phyloP scores from a whole-genome alignment of 495 filamentous ascomycete species.

The Echria macrotheca region DNA sequence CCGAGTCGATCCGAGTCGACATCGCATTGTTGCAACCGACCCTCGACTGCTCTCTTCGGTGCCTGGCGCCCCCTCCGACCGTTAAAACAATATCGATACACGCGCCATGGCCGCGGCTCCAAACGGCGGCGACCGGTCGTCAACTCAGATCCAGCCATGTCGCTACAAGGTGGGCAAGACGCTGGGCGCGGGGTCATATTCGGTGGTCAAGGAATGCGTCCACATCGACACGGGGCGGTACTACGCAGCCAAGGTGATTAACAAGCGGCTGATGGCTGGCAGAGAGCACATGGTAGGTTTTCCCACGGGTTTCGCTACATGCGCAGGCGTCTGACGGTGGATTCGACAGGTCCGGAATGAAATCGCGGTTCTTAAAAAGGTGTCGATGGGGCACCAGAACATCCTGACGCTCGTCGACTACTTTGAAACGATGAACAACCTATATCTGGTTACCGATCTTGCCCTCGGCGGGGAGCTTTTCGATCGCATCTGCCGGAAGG shows the following conservation, averaged over 20 bases:
- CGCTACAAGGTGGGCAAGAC: conserved; percentile 99
- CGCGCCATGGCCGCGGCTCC: conserved; percentile 29
- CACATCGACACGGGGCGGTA: conserved; percentile 97
- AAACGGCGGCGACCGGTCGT: conserved; percentile 24
- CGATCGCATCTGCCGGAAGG: conserved; percentile 97
- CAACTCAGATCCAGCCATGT: conserved; percentile 49
- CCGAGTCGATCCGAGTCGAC: no score
- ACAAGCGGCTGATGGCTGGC: conserved; percentile 95
- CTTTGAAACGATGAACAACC: conserved; percentile 99
- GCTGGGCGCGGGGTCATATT: conserved; percentile 91
- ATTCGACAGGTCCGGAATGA: conserved; percentile 80
- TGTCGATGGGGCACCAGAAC: conserved; percentile 97
- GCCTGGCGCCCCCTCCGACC: no score
- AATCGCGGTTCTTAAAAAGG: conserved; percentile 91
- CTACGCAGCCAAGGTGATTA: conserved; percentile 99
- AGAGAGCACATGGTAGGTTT: conserved; percentile 94
- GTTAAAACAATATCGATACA: no score
- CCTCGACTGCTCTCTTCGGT: no score
- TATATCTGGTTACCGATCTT: conserved; percentile 96
- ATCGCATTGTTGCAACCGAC: no score
- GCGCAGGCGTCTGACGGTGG: conserved; percentile 8
- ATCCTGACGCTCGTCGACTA: conserved; percentile 97
- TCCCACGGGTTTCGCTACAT: neutral
- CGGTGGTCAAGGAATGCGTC: conserved; percentile 98
- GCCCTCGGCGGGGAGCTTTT: conserved; percentile 96